Evolutionary conservation across 2,329 filamentous ascomycete genomes (phyloP).

Genomic region (Botrytis deweyae): DNA sequence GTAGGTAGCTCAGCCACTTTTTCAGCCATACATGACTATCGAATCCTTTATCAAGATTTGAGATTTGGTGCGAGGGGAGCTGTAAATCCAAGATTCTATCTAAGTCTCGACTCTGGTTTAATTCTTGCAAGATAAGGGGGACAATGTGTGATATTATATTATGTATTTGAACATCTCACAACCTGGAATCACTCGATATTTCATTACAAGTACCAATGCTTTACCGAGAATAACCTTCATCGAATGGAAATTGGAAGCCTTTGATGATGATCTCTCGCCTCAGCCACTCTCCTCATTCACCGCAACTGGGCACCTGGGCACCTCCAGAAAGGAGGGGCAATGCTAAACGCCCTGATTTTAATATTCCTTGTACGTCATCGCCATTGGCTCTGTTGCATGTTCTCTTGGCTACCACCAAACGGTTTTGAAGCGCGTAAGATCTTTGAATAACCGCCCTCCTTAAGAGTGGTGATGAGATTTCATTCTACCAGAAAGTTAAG

Average conservation of each 20-base stretch:
- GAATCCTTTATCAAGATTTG: not conserved
- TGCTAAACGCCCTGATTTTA: constrained; percentile 1
- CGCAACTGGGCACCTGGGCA: not conserved
- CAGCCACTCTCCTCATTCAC: not conserved
- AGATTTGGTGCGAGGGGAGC: not conserved
- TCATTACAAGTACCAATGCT: too few species aligned
- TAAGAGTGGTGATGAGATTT: not conserved
- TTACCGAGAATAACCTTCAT: not conserved
- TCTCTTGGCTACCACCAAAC: constrained; percentile 4
- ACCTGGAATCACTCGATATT: too few species aligned
- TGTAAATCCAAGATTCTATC: not conserved
- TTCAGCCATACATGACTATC: not conserved
- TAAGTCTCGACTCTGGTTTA: not conserved
- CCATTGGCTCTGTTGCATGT: not conserved
- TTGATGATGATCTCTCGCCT: not conserved
- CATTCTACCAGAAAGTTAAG: not conserved
- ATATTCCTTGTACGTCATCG: constrained; percentile 8
- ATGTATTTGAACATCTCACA: not conserved
- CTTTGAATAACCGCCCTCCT: not conserved
- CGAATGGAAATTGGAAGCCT: not conserved
- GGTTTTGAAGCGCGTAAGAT: not conserved
- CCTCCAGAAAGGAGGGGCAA: constrained; percentile 1
- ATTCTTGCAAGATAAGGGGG: not conserved
- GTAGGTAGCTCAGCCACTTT: not conserved
- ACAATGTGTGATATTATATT: not conserved